Conservation (phyloP, 805 yeast genomes). For the Myxozyma neotropica region DNA sequence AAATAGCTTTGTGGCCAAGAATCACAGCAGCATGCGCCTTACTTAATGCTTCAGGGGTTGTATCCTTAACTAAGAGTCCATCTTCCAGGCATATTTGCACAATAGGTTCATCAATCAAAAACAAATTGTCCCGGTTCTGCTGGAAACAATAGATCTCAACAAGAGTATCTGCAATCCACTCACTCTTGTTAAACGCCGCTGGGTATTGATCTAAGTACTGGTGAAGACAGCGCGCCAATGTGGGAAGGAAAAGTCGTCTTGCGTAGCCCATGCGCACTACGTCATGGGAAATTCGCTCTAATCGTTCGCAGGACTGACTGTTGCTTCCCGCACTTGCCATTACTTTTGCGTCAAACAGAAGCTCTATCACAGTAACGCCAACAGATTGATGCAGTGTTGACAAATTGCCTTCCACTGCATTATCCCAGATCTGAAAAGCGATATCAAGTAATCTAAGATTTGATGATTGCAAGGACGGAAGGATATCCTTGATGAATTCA, state of each 20-base stretch:
- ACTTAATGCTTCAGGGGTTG: background rate
- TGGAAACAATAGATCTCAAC: conserved; percentile 50
- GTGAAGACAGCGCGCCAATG: conserved; percentile 53
- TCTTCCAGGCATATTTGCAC: background rate
- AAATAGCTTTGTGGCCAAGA: background rate
- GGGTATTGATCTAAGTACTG: conserved; percentile 7
- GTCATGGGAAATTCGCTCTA: conserved; percentile 6
- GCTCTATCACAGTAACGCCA: conserved; percentile 1
- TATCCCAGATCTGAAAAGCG: conserved; percentile 6
- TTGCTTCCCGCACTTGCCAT: background rate
- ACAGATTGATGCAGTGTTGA: conserved; percentile 15
- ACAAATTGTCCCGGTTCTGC: conserved; percentile 60
- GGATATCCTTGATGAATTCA: background rate
- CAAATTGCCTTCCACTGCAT: background rate
- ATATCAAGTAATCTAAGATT: background rate
- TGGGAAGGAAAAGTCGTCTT: conserved; percentile 70
- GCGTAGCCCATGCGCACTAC: conserved; percentile 47
- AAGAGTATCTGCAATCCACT: conserved; percentile 58
- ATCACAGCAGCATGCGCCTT: background rate
- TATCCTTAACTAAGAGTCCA: background rate
- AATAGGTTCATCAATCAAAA: conserved; percentile 60
- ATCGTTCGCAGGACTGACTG: background rate
- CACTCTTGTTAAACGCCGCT: conserved; percentile 32
- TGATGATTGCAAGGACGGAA: background rate
- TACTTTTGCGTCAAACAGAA: conserved; percentile 12